Percentiles rank a stretch among this genome's conserved stretches.
These are phyloP conservation scores for Beauveria pseudobassiana DNA, from an alignment of 2,329 filamentous ascomycete genomes.

Conservation along the genomic window DNA sequence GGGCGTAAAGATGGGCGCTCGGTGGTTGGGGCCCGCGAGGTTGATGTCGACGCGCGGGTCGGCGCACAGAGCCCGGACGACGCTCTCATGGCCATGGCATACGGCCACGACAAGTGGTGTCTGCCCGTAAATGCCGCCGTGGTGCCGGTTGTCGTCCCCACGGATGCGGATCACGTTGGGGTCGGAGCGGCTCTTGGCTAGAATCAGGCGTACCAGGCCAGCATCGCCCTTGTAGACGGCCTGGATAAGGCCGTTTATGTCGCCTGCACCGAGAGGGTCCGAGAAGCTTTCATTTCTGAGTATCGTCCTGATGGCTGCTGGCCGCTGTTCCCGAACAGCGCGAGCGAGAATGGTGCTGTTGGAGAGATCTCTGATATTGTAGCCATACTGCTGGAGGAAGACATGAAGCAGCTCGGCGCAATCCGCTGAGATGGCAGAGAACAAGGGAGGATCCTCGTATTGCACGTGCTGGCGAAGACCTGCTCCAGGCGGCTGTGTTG, in stretches of 20 bases:
- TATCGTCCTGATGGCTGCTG: not conserved
- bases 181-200: not conserved
- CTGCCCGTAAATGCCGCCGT: not conserved
- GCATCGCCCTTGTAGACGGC: not conserved
- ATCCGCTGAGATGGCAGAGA: not conserved
- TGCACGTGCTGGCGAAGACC: not conserved
- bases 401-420: not conserved
- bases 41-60: not conserved
- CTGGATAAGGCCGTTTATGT: not conserved
- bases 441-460: not conserved
- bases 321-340: not conserved
- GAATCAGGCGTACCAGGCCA: not conserved
- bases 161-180: not conserved
- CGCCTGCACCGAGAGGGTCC: not conserved
- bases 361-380: not conserved
- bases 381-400: not conserved
- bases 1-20: not conserved
- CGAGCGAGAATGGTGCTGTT: not conserved
- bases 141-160: not conserved
- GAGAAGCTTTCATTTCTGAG: not conserved
- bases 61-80: not conserved
- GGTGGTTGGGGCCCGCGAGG: not conserved
- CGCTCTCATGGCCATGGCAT: not conserved
- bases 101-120: not conserved
- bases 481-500: not conserved